Base-by-base conservation (phyloP, 164 flowering plant species). In the Tetrastigma voinierianum region DNA sequence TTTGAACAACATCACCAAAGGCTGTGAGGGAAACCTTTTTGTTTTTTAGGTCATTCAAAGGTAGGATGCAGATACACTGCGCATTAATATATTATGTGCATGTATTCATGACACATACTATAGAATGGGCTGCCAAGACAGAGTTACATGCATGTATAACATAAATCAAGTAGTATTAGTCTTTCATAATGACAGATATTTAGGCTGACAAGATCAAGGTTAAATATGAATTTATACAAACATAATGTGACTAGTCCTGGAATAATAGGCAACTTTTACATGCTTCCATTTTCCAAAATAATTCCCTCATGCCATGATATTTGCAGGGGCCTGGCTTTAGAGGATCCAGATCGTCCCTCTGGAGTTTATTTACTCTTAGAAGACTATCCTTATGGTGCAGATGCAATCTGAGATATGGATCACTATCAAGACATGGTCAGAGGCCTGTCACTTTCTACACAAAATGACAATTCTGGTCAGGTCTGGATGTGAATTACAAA, bases 341-440 rank as follows among this genome's bases (percentile, higher is more conserved):
- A 73, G 67, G 88, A 83, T 20, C 54, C 78, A 4, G 46, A n/a
- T n/a, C n/a, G n/a, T n/a, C n/a, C n/a, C n/a, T n/a, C n/a, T n/a
- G n/a, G n/a, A n/a, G n/a, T n/a, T n/a, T n/a, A n/a, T n/a, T n/a
- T n/a, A n/a, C 72, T 86, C 25, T 75, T 88, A 8, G 47, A 75
- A 19, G 94, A 89, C 72, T 89, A 89, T 68, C 94, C 94, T 0
- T 89, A 79, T 70, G 94, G 74, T 2, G 80, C 61, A 15, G 94
- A 88, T 71, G 93, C 86, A 2, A 83, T 86, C n/a, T 4, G 89
- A 89, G 3, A 76, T 89, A 32, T 89, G 91, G 90, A 14, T 20
- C 4, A 83, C 91, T 18, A 84, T 89, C 56, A 68, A 78, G 23
- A 72, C 67, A 44, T 87, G 94, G 91, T 89, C 9, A 45, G 43